These are phyloP conservation scores for Hyphodiscus sp. DNA, from an alignment of 2,329 filamentous ascomycete species.

Conservation along the genomic window DNA sequence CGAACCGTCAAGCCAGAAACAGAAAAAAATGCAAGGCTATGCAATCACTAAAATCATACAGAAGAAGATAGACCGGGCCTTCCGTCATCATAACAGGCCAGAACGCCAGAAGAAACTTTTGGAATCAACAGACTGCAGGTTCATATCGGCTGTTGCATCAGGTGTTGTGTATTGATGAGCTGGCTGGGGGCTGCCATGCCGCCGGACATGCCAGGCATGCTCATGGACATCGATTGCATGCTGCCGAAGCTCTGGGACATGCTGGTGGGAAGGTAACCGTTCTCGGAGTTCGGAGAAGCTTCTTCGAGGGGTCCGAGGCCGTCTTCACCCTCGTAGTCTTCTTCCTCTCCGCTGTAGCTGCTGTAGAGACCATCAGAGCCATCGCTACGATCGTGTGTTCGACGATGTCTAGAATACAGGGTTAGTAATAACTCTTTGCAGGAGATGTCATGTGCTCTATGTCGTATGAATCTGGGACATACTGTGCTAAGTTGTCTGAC, in stretches of 20 bases:
- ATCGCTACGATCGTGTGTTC: slow-evolving; percentile 77
- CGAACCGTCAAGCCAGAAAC: slow-evolving; percentile 8
- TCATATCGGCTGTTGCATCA: slow-evolving; percentile 31
- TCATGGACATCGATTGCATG: slow-evolving; percentile 23
- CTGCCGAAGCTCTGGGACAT: slow-evolving; percentile 21
- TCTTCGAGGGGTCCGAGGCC: slow-evolving; percentile 76
- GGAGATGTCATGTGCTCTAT: slow-evolving; percentile 8
- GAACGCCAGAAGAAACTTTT: slow-evolving; percentile 1
- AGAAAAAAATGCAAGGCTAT: not conserved
- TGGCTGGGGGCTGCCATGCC: slow-evolving; percentile 33
- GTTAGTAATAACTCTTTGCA: slow-evolving; percentile 4
- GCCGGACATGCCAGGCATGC: slow-evolving; percentile 15
- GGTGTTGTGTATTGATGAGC: slow-evolving; percentile 30
- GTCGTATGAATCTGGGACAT: slow-evolving; percentile 36
- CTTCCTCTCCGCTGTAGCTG: slow-evolving; percentile 61
- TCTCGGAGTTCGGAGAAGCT: slow-evolving; percentile 65
- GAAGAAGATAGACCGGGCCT: slow-evolving; percentile 4
- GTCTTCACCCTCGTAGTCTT: slow-evolving; percentile 76
- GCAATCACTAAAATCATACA: slow-evolving; percentile 3
- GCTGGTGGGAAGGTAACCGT: slow-evolving; percentile 47
- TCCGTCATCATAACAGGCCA: slow-evolving; percentile 3
- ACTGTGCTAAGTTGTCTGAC: slow-evolving; percentile 98
- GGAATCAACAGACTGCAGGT: slow-evolving; percentile 2
- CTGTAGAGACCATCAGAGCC: slow-evolving; percentile 56
- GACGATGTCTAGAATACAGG: slow-evolving; percentile 48